phyloP scores from a whole-genome alignment of 169 alveolate genomes.

The Cytauxzoon felis region DNA sequence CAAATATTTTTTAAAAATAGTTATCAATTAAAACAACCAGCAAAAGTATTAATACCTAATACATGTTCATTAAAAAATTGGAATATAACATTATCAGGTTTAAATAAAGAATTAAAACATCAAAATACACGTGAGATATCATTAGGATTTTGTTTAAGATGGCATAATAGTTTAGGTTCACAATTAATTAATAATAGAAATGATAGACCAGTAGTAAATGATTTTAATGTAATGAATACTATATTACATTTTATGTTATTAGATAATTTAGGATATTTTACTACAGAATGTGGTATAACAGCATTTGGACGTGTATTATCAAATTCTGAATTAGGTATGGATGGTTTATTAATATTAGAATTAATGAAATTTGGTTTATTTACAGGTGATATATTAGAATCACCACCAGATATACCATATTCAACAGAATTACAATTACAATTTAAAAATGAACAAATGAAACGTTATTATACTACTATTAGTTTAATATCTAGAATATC shows the following conservation, averaged over 20 bases:
- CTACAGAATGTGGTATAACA: constrained; percentile 69
- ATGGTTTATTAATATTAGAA: constrained; percentile 61
- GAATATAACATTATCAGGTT: constrained; percentile 26
- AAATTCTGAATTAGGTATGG: constrained; percentile 58
- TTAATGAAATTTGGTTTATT: constrained; percentile 69
- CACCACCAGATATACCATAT: constrained; percentile 57
- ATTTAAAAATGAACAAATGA: constrained; percentile 4
- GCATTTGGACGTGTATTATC: constrained; percentile 69
- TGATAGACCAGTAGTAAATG: constrained; percentile 13
- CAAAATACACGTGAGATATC: constrained; percentile 52
- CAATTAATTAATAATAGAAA: constrained; percentile 29
- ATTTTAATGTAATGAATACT: constrained; percentile 47
- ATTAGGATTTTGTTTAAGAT: constrained; percentile 57
- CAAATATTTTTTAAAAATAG: constrained; percentile 23
- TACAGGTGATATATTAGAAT: constrained; percentile 64
- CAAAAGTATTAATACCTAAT: constrained; percentile 34
- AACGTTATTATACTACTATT: constrained; percentile 15
- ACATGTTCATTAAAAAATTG: constrained; percentile 28
- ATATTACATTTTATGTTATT: constrained; percentile 62
- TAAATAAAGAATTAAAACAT: constrained; percentile 49
- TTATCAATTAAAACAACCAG: constrained; percentile 24
- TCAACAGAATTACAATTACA: constrained; percentile 51
- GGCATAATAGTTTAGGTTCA: constrained; percentile 63
- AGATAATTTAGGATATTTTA: constrained; percentile 68
- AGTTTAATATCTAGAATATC: constrained; percentile 62